A percentile compares a stretch with the other conserved stretches of the same genome.
Conservation (phyloP, 352 stramenopile genomes). For the Pythium phragmitis region DNA sequence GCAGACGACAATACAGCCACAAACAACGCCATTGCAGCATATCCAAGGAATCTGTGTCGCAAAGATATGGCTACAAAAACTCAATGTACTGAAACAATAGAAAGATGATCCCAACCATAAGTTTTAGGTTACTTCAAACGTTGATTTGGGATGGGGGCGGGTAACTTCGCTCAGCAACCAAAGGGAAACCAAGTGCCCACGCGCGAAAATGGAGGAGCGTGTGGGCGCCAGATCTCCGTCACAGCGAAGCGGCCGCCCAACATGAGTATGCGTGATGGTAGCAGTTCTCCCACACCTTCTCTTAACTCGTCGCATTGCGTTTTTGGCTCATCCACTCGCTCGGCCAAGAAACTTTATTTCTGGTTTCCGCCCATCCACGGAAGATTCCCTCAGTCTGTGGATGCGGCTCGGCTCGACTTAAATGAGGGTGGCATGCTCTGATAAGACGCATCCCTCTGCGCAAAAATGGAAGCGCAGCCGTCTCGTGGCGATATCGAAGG, state of each 20-base stretch:
- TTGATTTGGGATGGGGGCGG: not conserved
- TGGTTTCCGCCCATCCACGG: not conserved
- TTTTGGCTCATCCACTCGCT: not conserved
- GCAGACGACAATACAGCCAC: no score
- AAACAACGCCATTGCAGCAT: not conserved
- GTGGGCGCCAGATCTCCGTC: not conserved
- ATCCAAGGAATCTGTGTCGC: not conserved
- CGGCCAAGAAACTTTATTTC: not conserved
- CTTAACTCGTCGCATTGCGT: no score
- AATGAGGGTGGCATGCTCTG: not conserved
- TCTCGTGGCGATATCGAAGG: not conserved
- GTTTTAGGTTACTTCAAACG: not conserved
- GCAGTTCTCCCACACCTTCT: not conserved
- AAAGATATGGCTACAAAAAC: not conserved
- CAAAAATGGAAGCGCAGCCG: constrained; percentile 11
- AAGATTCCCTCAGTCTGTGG: not conserved
- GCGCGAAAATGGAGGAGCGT: no score
- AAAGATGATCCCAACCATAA: not conserved
- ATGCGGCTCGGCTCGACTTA: not conserved
- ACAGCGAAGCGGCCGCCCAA: not conserved
- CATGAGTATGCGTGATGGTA: not conserved
- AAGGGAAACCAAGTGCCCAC: not conserved
- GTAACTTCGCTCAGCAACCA: not conserved
- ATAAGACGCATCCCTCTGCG: constrained; percentile 13
- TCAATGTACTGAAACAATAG: not conserved